phyloP scores from a whole-genome alignment of 306 rosid species.

The Begonia fuchsioides region DNA sequence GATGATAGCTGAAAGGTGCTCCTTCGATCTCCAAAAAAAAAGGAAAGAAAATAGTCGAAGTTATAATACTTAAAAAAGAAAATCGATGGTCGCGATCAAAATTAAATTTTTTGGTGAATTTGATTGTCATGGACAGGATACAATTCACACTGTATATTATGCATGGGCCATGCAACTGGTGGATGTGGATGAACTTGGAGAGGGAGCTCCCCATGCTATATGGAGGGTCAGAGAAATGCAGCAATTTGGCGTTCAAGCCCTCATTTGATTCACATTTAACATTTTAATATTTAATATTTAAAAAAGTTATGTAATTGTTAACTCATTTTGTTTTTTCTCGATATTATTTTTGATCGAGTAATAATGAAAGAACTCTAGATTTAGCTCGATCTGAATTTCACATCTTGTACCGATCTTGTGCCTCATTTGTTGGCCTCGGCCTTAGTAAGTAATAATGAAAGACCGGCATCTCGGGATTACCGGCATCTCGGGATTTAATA shows the following conservation, averaged over 20 bases:
- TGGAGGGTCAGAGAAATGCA: conserved; percentile 88
- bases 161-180: conserved; percentile 82
- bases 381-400: neutral
- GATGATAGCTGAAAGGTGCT: too few relatives aligned
- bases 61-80: too few relatives aligned
- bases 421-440: too few relatives aligned
- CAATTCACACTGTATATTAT: conserved; percentile 66
- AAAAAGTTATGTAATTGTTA: neutral
- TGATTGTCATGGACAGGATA: conserved; percentile 26
- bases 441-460: too few relatives aligned
- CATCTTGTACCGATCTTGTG: too few relatives aligned
- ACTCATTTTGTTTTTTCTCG: neutral
- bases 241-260: conserved; percentile 60
- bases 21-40: too few relatives aligned
- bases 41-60: too few relatives aligned
- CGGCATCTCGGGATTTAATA: too few relatives aligned
- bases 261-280: conserved; percentile 32
- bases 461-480: too few relatives aligned
- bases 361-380: neutral
- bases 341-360: neutral
- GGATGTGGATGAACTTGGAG: conserved; percentile 60
- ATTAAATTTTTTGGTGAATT: too few relatives aligned
- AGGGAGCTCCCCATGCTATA: conserved; percentile 46
- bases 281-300: neutral
- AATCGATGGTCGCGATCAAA: neutral